phyloP scores from a whole-genome alignment of 345 rosid species.

The Salix dunnii region DNA sequence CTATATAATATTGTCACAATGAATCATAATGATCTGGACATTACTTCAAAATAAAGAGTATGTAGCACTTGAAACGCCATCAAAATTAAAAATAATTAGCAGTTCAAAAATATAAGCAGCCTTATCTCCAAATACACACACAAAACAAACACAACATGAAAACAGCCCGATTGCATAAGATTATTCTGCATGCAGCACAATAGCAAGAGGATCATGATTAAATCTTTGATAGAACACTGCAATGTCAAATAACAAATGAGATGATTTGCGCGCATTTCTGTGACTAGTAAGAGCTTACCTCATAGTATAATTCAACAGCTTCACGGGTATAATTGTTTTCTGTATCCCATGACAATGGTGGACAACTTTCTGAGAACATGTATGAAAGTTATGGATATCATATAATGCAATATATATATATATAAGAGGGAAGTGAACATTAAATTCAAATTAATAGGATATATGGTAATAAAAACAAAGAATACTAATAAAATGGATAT shows the following conservation, averaged over 20 bases:
- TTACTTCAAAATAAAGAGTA: neutral
- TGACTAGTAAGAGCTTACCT: slow-evolving; percentile 45
- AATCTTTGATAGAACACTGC: neutral
- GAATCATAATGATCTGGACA: neutral
- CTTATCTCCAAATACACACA: too few species aligned
- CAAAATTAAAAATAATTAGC: neutral
- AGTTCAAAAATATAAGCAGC: neutral
- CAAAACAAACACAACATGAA: too few species aligned
- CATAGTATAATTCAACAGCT: slow-evolving; percentile 72
- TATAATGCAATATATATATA: neutral
- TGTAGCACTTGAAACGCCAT: neutral
- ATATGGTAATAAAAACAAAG: neutral
- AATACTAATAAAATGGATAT: slow-evolving; percentile 55
- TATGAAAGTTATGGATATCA: slow-evolving; percentile 59
- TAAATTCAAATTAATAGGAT: neutral
- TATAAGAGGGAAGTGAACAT: neutral
- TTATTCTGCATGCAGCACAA: neutral
- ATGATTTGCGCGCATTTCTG: too few species aligned
- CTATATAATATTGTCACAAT: neutral
- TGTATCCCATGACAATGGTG: slow-evolving; percentile 72
- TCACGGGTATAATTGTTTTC: slow-evolving; percentile 64
- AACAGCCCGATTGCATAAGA: neutral
- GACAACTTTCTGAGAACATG: slow-evolving; percentile 79
- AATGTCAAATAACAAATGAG: too few species aligned
- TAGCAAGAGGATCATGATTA: neutral